Base-by-base conservation (phyloP, 441 rosid species). In the Macaranga tanarius region DNA sequence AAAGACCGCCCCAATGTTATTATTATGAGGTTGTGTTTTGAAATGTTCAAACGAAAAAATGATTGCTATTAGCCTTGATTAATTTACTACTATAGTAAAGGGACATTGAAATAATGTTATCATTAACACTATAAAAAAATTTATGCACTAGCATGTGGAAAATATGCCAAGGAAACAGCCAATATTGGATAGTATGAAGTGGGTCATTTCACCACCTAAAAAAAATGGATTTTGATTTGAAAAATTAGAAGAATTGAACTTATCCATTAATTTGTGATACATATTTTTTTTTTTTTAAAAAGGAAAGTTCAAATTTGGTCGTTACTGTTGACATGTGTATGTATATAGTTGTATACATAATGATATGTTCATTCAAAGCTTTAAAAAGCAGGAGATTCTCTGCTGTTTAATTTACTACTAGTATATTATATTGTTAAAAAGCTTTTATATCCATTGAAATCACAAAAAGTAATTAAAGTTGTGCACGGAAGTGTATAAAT, bases 401-500 rank as follows among this genome's bases (percentile, higher is more conserved):
- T 34, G 22, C 13, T 67, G 22, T 47, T 31, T 26, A 67, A 67
- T 75, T 19, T 20, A n/a, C n/a, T n/a, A n/a, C n/a, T n/a, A 34
- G 40, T n/a, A 26, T 23, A 50, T 31, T 67, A 54, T 9, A 69
- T 76, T 23, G 31, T 54, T 54, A 54, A 2, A 31, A 31, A 25
- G 25, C 50, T 65, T 40, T 2, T n/a, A 26, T 38, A 59, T 59
- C 51, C 50, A 26, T 45, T 55, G 28, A 7, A 55, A 26, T 58
- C 62, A 58, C 1, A 58, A 48, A 47, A 12, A 23, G 13, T 31
- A 31, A 31, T 31, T 31, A 67, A 60, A 22, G 19, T 5, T 51
- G 61, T 69, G 77, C 77, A 69, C 65, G 79, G 73, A 31, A 67
- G 59, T 26, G 23, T 54, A 40, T 9, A 22, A 60, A 44, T 40